Base-by-base conservation (phyloP, 148 eudicot species). In the Rheum nobile region DNA sequence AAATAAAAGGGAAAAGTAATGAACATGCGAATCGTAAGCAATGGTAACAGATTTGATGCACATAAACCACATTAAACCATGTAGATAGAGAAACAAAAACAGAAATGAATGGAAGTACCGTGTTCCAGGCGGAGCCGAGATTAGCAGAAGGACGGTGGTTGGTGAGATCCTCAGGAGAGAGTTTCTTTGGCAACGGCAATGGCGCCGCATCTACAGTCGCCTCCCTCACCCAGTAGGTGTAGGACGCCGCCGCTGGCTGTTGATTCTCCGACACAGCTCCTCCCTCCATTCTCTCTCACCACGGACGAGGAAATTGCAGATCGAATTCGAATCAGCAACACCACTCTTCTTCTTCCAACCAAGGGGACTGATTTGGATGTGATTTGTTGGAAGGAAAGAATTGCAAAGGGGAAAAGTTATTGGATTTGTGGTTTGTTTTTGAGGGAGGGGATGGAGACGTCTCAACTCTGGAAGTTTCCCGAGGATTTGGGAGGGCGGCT, bases 51-150 rank as follows among this genome's bases (percentile, higher is more conserved):
- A 28, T 57, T 11, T 28, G 34, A 57, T 6, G 28, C 71, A 8
- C 43, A 32, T 17, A 68, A 68, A 68, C 41, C 42, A 34, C n/a
- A 31, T 12, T 29, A 46, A 16, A 46, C 4, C 14, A 14, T 4
- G 57, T 21, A 50, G 22, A n/a, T 26, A 50, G 57, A n/a, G 26
- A 50, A 46, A 9, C 5, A 67, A 8, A 29, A 19, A 17, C 39
- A 50, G 22, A 31, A 44, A 21, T 14, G 8, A 8, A 70, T 4
- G 0, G 21, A 16, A 7, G 37, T 71, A 93, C 97, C 89, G 78
- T 69, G 79, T 94, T 94, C 98, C 98, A 94, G 67, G 85, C 90
- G 52, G 98, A 94, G 13, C 98, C 98, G 13, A 94, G 91, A 55
- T 79, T 74, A 10, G 85, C 79, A 48, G 85, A 26, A 14, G 80